Percentiles rank a stretch among this genome's conserved stretches.
These are phyloP conservation scores for Cylindrodendrum hubeiense DNA, from an alignment of 2,329 filamentous ascomycete species.

Conservation along the genomic window DNA sequence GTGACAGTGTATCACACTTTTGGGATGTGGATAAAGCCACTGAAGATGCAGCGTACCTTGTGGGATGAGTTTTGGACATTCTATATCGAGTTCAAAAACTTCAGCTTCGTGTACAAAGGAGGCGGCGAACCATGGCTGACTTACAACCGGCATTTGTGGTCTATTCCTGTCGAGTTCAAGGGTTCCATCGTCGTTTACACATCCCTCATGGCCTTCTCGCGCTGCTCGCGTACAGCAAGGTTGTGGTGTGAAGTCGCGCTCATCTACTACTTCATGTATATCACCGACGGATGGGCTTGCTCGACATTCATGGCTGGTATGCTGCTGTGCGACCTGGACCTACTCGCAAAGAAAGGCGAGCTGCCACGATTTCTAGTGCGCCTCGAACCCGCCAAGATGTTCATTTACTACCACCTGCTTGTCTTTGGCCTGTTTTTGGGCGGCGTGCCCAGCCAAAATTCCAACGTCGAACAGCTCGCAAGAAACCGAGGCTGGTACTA, in stretches of 20 bases:
- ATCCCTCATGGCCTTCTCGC: slow-evolving; percentile 66
- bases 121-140: slow-evolving; percentile 65
- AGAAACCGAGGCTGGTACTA: slow-evolving; percentile 71
- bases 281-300: slow-evolving; percentile 73
- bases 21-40: slow-evolving; percentile 57
- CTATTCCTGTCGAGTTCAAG: slow-evolving; percentile 72
- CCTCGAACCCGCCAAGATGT: slow-evolving; percentile 61
- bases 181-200: slow-evolving; percentile 75
- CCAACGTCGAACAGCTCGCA: slow-evolving; percentile 61
- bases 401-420: slow-evolving; percentile 67
- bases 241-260: slow-evolving; percentile 66
- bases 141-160: slow-evolving; percentile 72
- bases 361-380: slow-evolving; percentile 62
- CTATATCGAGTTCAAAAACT: slow-evolving; percentile 73
- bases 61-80: slow-evolving; percentile 63
- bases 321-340: slow-evolving; percentile 72
- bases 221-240: slow-evolving; percentile 65
- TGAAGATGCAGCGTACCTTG: slow-evolving; percentile 55
- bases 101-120: slow-evolving; percentile 73
- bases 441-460: slow-evolving; percentile 68
- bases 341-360: slow-evolving; percentile 62
- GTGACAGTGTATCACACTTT: slow-evolving; percentile 64
- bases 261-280: slow-evolving; percentile 75
- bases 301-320: slow-evolving; percentile 72
- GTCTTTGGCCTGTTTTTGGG: slow-evolving; percentile 66